Evolutionary conservation across 805 yeast species (phyloP), one percentile per base, ranked within the genome.

Genomic region (Yamadazyma phyllophila): DNA sequence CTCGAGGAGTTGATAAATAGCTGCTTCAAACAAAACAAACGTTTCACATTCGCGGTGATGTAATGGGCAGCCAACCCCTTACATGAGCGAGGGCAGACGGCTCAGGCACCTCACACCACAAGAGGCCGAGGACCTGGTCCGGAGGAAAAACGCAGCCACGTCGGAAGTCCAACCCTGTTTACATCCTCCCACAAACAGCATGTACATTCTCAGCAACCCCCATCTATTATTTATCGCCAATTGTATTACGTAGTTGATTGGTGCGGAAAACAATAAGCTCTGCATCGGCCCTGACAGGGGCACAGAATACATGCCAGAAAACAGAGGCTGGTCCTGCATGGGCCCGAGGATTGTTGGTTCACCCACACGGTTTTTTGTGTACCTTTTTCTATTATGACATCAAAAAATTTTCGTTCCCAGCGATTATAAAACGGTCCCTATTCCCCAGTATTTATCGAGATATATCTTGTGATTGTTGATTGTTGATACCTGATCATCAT

Each of bases 211-310:
- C 36, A 13, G 24, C 17, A 16, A 34, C n/a, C 14, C 10, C 3
- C 36, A 13, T 13, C 24, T 20, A 20, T 20, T 20, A 20, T 20
- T 20, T 20, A 20, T 20, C 24, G 6, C 24, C 24, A 6, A 20
- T 20, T 20, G 24, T 20, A 20, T 20, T 15, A 6, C 24, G 6
- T 5, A n/a, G 24, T 15, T 15, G 11, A 3, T 7, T 14, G 3
- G 24, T 15, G 24, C 36, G 24, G 24, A 15, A 33, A 33, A 33
- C 36, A 33, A 33, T 33, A 17, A 10, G 36, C 17, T 12, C 36
- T 14, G 36, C 24, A 33, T 33, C 36, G 27, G 39, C 39, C 39
- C 39, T 36, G 39, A 36, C 29, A 16, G 29, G 29, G 29, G 29
- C 39, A 12, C 26, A 11, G 7, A 24, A 24, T 36, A n/a, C 29